Base-by-base conservation (phyloP, 2,329 filamentous ascomycete genomes). In the Ambrosiella xylebori region DNA sequence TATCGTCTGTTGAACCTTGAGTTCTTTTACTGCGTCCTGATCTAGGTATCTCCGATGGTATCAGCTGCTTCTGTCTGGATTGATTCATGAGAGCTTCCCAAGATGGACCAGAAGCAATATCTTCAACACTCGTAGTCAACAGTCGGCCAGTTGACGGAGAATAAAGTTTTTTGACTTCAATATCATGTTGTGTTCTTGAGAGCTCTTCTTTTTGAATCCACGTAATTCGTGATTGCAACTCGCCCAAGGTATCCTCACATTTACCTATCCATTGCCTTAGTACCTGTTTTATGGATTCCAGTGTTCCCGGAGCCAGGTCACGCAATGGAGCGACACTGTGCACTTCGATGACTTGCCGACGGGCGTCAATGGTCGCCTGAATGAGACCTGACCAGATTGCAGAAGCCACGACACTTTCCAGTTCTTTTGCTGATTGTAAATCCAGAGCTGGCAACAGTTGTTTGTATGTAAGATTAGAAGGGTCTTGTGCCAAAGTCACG, bases 371-470 rank as follows among this genome's bases (percentile, higher is more conserved):
- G 45, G 87, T 90, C 6, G 85, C 91, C 44, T 80, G 78, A 54
- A 98, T 72, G 1, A 98, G 79, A 45, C 85, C 86, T 5, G 85
- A 82, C 73, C 96, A 97, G 66, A 96, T 85, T 64, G 89, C 86
- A 41, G 82, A 82, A 64, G 91, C 93, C 64, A 97, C 82, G 61
- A 96, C 80, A 63, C 85, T 80, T 74, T 98, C 93, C 57, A 98
- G 81, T 50, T 86, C 81, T 47, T 84, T 77, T 27, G 79, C 68
- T 39, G 78, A 80, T 37, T 77, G 66, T 13, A 97, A 81, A 57
- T 77, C 80, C 50, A 98, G 81, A 0, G 78, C 75, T 6, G 68
- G 63, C 65, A 84, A 80, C 19, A 97, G 80, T 38, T 78, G 73
- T 17, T 74, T 67, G 71, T 98, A 98, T 56, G 79, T 84, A 27